Base-by-base conservation (phyloP, 768 basidiomycete species). In the Rhodosporidiobolus odoratus region DNA sequence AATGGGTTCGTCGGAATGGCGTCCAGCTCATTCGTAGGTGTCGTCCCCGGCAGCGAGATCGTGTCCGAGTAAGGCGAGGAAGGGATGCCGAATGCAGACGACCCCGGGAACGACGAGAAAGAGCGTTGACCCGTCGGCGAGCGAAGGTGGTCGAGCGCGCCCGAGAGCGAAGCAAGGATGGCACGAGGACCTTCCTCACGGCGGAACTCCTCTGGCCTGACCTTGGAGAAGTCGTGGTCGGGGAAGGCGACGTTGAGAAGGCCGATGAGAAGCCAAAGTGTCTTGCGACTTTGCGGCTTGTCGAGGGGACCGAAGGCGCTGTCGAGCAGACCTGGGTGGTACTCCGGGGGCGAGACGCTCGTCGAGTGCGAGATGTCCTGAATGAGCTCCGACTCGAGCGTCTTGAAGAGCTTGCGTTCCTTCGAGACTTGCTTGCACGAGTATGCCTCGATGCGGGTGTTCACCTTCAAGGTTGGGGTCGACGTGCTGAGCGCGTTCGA, bases 241-340 rank as follows among this genome's bases (percentile, higher is more conserved):
- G 95, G 95, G 78, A 94, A 99, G 10, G 95, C 94, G 77, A 92
- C 86, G 82, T 99, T 99, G 77, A 99, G 88, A 4, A 93, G 92
- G 40, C 92, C 90, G 77, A 98, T 96, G 79, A 98, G 89, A 59
- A 94, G 87, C 83, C 93, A 96, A 66, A 96, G 88, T 6, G 91
- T 94, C 85, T 95, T 96, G 76, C 92, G 84, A 41, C 89, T 63
- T 62, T 88, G 56, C 85, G 87, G 88, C 77, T 90, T 88, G 83
- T 90, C 88, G 78, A 96, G 88, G 59, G 91, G 88, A 4, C 94
- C 94, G 76, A 98, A 98, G 0, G 92, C 87, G 68, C 86, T 84
- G 12, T 86, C 82, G 70, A 92, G 84, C 83, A 89, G 90, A 9
- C 89, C 88, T 43, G 89, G 76, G 60, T 79, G 78, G 75, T 81